These are phyloP conservation scores for Aspergillus persii DNA, from an alignment of 2,329 filamentous ascomycete genomes.

Conservation along the genomic window DNA sequence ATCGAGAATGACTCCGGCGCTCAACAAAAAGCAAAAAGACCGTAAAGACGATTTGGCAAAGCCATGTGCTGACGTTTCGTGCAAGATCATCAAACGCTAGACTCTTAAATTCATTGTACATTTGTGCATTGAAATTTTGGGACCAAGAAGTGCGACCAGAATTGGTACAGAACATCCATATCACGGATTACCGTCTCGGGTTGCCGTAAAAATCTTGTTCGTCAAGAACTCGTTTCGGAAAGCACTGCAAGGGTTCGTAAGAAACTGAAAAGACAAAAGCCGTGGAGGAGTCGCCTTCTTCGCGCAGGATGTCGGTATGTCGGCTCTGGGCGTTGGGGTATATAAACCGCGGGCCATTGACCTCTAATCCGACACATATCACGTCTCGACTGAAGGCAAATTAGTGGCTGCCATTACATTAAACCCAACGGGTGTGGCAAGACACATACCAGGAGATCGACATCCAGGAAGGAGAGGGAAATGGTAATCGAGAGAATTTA, in stretches of 20 bases:
- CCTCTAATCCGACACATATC: neutral
- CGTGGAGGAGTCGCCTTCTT: constrained; percentile 44
- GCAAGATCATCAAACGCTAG: constrained; percentile 64
- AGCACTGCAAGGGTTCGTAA: constrained; percentile 6
- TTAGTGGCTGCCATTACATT: constrained; percentile 1
- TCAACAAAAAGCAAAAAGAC: constrained; percentile 55
- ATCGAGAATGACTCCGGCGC: constrained; percentile 50
- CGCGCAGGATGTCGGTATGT: constrained; percentile 46
- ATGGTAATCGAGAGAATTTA: neutral
- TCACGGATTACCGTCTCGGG: constrained; percentile 30
- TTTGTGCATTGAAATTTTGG: constrained; percentile 69
- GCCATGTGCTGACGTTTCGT: constrained; percentile 54
- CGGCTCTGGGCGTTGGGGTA: constrained; percentile 3
- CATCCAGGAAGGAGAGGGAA: neutral
- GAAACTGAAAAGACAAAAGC: constrained; percentile 39
- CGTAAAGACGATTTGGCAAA: constrained; percentile 67
- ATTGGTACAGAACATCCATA: constrained; percentile 68
- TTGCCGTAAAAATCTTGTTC: constrained; percentile 46
- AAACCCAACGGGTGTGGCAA: no score
- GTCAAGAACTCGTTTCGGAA: constrained; percentile 50
- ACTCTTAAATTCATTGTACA: constrained; percentile 73
- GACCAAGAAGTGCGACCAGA: constrained; percentile 71
- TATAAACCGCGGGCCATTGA: neutral
- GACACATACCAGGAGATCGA: neutral
- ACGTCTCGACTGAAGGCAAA: constrained; percentile 1